phyloP scores from a whole-genome alignment of 768 basidiomycete genomes.

The Lentinus brumalis region DNA sequence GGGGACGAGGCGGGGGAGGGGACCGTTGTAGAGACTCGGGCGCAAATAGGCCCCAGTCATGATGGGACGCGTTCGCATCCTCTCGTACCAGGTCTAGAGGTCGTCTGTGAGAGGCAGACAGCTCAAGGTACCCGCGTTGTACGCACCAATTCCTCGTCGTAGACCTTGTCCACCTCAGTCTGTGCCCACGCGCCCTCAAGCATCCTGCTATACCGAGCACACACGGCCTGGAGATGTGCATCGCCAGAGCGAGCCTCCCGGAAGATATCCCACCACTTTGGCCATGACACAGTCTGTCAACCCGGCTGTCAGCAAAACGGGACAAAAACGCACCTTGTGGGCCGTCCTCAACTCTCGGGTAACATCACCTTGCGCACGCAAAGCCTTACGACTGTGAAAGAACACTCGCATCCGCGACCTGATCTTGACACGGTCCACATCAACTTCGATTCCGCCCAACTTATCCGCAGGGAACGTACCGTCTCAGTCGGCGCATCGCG shows the following conservation, averaged over 20 bases:
- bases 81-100: conserved; percentile 55
- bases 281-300: not conserved
- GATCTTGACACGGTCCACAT: conserved; percentile 44
- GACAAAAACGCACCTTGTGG: conserved; percentile 50
- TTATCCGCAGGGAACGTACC: conserved; percentile 38
- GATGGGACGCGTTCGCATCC: conserved; percentile 60
- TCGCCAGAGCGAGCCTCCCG: conserved; percentile 56
- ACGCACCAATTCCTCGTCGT: conserved; percentile 56
- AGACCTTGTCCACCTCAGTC: conserved; percentile 48
- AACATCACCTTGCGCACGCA: conserved; percentile 57
- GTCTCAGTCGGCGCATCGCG: conserved; percentile 53
- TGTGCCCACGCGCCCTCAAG: conserved; percentile 52
- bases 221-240: conserved; percentile 41
- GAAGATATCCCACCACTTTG: conserved; percentile 65
- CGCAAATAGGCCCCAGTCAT: conserved; percentile 74
- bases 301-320: not conserved
- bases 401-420: conserved; percentile 54
- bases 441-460: not conserved
- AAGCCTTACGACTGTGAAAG: conserved; percentile 53
- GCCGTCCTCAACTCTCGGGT: conserved; percentile 48
- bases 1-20: conserved; percentile 78
- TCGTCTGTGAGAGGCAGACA: not conserved
- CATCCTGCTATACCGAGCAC: conserved; percentile 60
- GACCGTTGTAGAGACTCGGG: conserved; percentile 61
- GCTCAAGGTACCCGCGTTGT: not conserved